These are phyloP conservation scores for Delphinella strobiligena DNA, from an alignment of 2,329 filamentous ascomycete species.

Conservation along the genomic window DNA sequence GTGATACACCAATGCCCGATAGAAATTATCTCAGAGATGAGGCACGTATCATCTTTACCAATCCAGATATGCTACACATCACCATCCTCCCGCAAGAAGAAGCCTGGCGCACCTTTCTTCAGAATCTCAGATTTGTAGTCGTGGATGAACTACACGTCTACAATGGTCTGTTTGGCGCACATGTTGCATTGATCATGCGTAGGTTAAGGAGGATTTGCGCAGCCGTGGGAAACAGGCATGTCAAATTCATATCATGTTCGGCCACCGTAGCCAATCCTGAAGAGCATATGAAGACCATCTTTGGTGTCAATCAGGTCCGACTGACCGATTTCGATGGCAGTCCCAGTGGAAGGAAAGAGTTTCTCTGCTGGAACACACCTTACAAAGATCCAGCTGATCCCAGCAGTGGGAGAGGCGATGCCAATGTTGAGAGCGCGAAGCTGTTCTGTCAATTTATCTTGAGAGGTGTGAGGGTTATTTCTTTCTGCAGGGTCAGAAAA, in stretches of 20 bases:
- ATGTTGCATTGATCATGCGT: conserved; percentile 91
- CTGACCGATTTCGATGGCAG: conserved; percentile 87
- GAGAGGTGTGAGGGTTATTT: conserved; percentile 80
- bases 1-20: conserved; percentile 75
- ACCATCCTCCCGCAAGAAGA: conserved; percentile 89
- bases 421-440: conserved; percentile 73
- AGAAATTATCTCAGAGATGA: conserved; percentile 74
- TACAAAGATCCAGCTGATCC: conserved; percentile 83
- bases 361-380: conserved; percentile 95
- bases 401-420: conserved; percentile 72
- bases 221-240: conserved; percentile 69
- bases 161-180: conserved; percentile 85
- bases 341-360: conserved; percentile 84
- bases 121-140: conserved; percentile 82
- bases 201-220: conserved; percentile 78
- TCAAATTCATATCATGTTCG: conserved; percentile 91
- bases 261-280: conserved; percentile 90
- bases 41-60: conserved; percentile 89
- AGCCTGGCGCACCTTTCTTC: conserved; percentile 76
- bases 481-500: conserved; percentile 79
- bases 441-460: conserved; percentile 84
- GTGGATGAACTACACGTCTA: conserved; percentile 84
- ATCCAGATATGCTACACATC: conserved; percentile 94
- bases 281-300: conserved; percentile 88
- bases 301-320: conserved; percentile 69